These are phyloP conservation scores for Thelephora aurantiotincta DNA, from an alignment of 768 basidiomycete species.

Conservation along the genomic window DNA sequence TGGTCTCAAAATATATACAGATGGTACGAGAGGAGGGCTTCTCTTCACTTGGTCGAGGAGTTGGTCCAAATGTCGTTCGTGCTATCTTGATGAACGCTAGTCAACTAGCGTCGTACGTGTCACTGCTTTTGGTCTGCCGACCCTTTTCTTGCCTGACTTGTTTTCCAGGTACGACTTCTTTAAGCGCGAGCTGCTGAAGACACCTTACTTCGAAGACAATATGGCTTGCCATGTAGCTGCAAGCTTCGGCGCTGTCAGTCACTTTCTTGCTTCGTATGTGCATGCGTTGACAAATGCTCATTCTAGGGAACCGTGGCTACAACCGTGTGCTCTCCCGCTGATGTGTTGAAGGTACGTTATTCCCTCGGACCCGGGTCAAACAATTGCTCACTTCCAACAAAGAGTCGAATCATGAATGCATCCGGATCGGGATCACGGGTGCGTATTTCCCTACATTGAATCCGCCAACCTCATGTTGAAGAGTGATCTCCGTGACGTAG, in stretches of 20 bases:
- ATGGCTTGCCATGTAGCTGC: conserved; percentile 76
- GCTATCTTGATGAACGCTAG: conserved; percentile 85
- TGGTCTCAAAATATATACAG: conserved; percentile 18
- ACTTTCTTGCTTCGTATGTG: background rate
- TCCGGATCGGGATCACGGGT: conserved; percentile 62
- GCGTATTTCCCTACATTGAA: background rate
- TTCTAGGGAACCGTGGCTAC: conserved; percentile 74
- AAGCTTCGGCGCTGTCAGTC: conserved; percentile 67
- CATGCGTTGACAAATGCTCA: background rate
- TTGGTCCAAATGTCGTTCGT: conserved; percentile 76
- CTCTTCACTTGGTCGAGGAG: conserved; percentile 62
- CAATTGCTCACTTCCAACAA: background rate
- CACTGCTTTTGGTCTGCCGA: background rate
- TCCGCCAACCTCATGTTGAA: conserved; percentile 2
- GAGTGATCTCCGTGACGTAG: conserved; percentile 17
- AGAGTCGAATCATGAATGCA: conserved; percentile 84
- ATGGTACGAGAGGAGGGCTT: conserved; percentile 83
- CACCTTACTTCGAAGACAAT: conserved; percentile 64
- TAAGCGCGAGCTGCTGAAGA: conserved; percentile 70
- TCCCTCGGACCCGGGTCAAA: background rate
- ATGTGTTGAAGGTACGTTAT: conserved; percentile 54
- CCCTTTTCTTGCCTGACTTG: background rate
- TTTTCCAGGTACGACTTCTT: conserved; percentile 71
- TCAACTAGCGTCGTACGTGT: conserved; percentile 74
- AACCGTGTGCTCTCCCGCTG: conserved; percentile 79